Evolutionary conservation across 768 basidiomycete species (phyloP).

Genomic region (Macrocybe gigantea): DNA sequence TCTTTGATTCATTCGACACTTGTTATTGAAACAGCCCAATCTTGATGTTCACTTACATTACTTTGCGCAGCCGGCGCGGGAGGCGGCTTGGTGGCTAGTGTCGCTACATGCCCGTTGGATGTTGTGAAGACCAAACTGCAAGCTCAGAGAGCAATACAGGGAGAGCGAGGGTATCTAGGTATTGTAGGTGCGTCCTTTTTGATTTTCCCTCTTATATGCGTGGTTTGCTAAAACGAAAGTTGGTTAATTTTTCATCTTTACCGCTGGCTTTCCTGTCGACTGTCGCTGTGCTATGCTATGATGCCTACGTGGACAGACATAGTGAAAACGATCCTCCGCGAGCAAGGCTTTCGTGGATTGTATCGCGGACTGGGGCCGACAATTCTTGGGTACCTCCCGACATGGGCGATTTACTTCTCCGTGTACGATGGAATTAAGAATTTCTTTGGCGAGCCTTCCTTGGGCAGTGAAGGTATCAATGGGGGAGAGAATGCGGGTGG

Average conservation of each 20-base stretch:
- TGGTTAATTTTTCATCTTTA: not conserved
- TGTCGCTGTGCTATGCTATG: conserved; percentile 1
- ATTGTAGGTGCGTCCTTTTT: conserved; percentile 51
- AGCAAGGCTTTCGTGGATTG: conserved; percentile 81
- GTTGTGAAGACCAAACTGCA: conserved; percentile 97
- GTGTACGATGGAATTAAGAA: conserved; percentile 96
- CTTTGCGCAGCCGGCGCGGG: conserved; percentile 76
- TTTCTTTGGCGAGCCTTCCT: conserved; percentile 63
- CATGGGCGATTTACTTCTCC: conserved; percentile 98
- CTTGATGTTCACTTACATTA: conserved; percentile 4
- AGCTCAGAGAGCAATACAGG: conserved; percentile 74
- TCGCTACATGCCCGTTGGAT: conserved; percentile 96
- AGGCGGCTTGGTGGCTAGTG: conserved; percentile 86
- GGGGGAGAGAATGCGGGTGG: no score
- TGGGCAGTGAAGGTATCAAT: conserved; percentile 21
- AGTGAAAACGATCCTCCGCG: conserved; percentile 35
- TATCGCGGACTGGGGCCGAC: conserved; percentile 98
- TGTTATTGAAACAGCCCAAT: not conserved
- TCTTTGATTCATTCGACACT: no score
- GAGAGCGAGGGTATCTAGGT: conserved; percentile 71
- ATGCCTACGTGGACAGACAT: conserved; percentile 24
- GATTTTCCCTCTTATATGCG: no score
- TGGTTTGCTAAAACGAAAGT: no score
- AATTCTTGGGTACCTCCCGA: conserved; percentile 92
- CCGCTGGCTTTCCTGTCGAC: conserved; percentile 1